phyloP scores from a whole-genome alignment of 306 rosid species.

The Arachis stenosperma region DNA sequence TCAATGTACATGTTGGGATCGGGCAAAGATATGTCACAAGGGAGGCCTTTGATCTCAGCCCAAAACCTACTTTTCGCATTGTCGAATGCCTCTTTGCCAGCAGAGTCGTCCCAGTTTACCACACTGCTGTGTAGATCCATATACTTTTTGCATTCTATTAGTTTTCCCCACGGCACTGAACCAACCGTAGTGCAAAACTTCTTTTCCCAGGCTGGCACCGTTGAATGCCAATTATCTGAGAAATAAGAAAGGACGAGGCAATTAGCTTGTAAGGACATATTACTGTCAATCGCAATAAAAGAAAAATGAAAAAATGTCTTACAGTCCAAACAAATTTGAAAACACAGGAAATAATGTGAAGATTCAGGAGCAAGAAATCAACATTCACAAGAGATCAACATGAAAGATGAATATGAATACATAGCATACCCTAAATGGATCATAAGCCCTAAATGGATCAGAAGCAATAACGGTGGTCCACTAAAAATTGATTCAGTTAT shows the following conservation, averaged over 20 bases:
- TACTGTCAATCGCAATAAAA: neutral
- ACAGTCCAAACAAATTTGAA: constrained; percentile 17
- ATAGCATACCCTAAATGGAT: neutral
- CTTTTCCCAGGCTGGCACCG: constrained; percentile 81
- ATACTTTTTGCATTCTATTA: constrained; percentile 62
- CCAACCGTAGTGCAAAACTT: constrained; percentile 64
- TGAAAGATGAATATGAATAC: constrained; percentile 1
- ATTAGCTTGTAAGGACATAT: constrained; percentile 27
- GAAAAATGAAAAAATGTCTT: neutral
- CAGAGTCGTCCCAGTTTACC: constrained; percentile 77
- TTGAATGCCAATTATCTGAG: constrained; percentile 50
- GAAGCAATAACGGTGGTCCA: too few species aligned
- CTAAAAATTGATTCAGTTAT: too few species aligned
- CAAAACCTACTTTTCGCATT: constrained; percentile 77
- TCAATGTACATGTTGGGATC: constrained; percentile 72
- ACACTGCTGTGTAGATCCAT: constrained; percentile 56
- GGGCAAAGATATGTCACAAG: constrained; percentile 56
- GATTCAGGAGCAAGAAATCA: constrained; percentile 18
- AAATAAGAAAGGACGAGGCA: constrained; percentile 18
- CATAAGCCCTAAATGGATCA: neutral
- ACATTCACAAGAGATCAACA: constrained; percentile 4
- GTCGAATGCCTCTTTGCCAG: constrained; percentile 76
- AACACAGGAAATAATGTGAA: constrained; percentile 9
- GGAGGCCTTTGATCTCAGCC: constrained; percentile 57
- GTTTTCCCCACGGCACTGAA: constrained; percentile 67